These are phyloP conservation scores for Euphorbia celastroides DNA, from an alignment of 441 rosid genomes.

Conservation along the genomic window DNA sequence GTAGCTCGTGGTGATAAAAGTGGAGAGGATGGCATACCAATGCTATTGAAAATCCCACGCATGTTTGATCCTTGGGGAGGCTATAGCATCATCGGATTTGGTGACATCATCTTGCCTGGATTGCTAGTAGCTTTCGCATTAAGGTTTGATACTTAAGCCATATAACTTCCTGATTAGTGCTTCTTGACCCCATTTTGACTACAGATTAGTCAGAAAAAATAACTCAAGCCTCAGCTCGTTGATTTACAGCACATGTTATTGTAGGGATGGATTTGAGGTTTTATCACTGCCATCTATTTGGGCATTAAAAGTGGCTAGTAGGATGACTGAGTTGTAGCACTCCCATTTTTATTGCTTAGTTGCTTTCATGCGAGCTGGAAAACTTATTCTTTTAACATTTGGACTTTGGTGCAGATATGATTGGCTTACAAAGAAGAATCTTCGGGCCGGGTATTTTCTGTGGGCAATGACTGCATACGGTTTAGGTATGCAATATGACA, in stretches of 20 bases:
- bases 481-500: constrained; percentile 50
- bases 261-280: background rate
- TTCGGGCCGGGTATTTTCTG: constrained; percentile 79
- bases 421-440: constrained; percentile 85
- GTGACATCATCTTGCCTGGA: constrained; percentile 79
- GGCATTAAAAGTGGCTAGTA: background rate
- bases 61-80: constrained; percentile 95
- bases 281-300: background rate
- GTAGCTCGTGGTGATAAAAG: constrained; percentile 83
- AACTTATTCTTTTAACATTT: background rate
- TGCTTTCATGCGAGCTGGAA: background rate
- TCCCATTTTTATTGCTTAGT: background rate
- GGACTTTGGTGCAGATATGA: constrained; percentile 54
- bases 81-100: constrained; percentile 80
- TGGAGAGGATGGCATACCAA: constrained; percentile 87
- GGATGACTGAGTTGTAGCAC: background rate
- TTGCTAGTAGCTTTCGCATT: constrained; percentile 64
- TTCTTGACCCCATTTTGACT: background rate
- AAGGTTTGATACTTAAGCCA: constrained; percentile 31
- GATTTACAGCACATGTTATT: background rate
- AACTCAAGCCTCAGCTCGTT: background rate
- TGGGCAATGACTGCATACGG: constrained; percentile 97
- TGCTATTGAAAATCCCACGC: constrained; percentile 72
- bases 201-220: background rate
- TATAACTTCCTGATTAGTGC: constrained; percentile 7